phyloP scores from a whole-genome alignment of 208 protist genomes.

The Giardia duodenalis region DNA sequence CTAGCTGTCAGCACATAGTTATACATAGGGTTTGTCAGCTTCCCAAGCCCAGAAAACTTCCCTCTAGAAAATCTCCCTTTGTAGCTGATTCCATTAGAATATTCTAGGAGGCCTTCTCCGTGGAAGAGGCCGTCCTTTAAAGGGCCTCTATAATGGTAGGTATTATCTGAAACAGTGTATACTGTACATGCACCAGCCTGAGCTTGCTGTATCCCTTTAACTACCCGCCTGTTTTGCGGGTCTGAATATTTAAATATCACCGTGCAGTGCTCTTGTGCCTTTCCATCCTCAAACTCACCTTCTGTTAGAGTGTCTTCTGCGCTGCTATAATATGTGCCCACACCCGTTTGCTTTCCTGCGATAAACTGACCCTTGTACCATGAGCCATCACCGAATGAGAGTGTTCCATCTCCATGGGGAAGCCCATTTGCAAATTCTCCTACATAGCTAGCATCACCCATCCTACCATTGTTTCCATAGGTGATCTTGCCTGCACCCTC shows the following conservation, averaged over 20 bases:
- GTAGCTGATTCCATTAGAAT: not conserved
- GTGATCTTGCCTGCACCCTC: not conserved
- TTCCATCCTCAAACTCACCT: not conserved
- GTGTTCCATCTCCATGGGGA: not conserved
- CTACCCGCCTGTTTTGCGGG: not conserved
- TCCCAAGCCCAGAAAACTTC: not conserved
- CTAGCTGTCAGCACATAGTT: not conserved
- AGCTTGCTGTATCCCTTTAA: not conserved
- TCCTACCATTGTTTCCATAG: not conserved
- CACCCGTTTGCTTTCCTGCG: not conserved
- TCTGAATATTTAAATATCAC: not conserved
- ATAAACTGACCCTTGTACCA: not conserved
- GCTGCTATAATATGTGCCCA: not conserved
- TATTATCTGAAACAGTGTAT: not conserved
- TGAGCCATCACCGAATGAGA: not conserved
- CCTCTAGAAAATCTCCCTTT: not conserved
- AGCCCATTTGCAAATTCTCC: not conserved
- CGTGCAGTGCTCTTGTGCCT: not conserved
- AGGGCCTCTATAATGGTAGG: not conserved
- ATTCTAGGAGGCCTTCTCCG: not conserved
- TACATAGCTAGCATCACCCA: not conserved
- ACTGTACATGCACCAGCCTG: not conserved
- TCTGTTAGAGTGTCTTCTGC: not conserved
- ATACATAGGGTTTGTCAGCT: not conserved
- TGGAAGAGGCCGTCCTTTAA: not conserved